Evolutionary conservation across 495 filamentous ascomycete genomes (phyloP), one percentile per base, ranked within the genome.

Genomic region (Neurospora sp.): DNA sequence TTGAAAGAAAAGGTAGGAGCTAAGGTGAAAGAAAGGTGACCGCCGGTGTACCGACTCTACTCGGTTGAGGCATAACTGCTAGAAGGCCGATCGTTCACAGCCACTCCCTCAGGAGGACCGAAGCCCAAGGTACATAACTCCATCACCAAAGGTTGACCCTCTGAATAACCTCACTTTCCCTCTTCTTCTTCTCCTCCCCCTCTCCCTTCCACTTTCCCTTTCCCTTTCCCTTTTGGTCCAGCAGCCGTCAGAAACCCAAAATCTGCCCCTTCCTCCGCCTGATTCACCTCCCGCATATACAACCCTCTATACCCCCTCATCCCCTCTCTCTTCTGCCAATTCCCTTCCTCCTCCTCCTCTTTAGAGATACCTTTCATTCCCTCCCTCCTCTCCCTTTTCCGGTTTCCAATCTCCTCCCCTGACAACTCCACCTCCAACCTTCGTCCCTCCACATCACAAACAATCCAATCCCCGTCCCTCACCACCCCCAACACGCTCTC

Each of bases 251-350:
- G 77, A 75, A 92, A 92, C 74, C 87, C 87, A 78, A 92, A 92
- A 76, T 92, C 90, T 4, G 83, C 88, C 1, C 90, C 89, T 9
- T 88, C 77, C 76, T 91, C 85, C 3, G 90, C 89, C 77, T 90
- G 87, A 61, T 90, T 90, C 4, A 92, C 90, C 69, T 84, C 84
- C 70, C 87, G 82, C 83, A 88, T 85, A 81, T 90, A 92, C 77
- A 92, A 79, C 0, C 87, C 89, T n/a, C 85, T 81, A 77, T 91
- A 92, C 11, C 89, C 90, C 73, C 90, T 83, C 73, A 81, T 82
- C 38, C 70, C 74, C 72, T 80, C 81, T 71, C 84, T 82, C 35
- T 73, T 76, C 73, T 78, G 78, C 75, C 80, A 84, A 12, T 76
- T 75, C 39, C 81, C 74, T 68, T 73, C 35, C 40, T 76, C 31